A percentile compares a stretch with the other conserved stretches of the same genome.
These are phyloP conservation scores for Blastomyces emzantsi DNA, from an alignment of 2,329 filamentous ascomycete genomes.

Conservation along the genomic window DNA sequence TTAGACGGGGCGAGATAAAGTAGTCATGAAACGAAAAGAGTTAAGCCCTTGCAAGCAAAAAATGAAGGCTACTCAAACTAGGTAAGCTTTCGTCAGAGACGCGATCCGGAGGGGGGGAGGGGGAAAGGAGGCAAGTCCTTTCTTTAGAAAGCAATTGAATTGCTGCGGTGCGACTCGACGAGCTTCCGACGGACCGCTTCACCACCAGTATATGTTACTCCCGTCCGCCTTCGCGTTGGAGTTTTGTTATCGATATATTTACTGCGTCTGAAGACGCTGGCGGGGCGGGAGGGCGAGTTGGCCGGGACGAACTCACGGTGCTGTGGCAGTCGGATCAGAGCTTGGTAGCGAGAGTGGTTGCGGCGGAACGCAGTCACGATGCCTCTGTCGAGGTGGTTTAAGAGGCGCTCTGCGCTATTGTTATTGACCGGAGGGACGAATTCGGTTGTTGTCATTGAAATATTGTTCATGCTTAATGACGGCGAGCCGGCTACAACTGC, in stretches of 20 bases:
- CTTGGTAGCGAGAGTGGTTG: slow-evolving; percentile 44
- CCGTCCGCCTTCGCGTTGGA: slow-evolving; percentile 34
- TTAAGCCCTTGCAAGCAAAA: not conserved
- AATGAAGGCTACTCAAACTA: not conserved
- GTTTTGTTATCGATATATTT: slow-evolving; percentile 33
- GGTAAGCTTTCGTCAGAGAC: not conserved
- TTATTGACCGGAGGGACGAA: not conserved
- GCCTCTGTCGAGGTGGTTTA: slow-evolving; percentile 60
- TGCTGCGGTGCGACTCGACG: slow-evolving; percentile 35
- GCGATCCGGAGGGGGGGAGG: not conserved
- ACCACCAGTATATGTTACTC: slow-evolving; percentile 30
- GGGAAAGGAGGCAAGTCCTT: not conserved
- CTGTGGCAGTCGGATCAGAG: slow-evolving; percentile 41
- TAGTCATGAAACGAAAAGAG: not conserved
- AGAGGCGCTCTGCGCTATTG: slow-evolving; percentile 41
- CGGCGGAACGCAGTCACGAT: slow-evolving; percentile 70
- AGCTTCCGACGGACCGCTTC: slow-evolving; percentile 38
- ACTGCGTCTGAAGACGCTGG: slow-evolving; percentile 37
- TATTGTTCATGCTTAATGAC: not conserved
- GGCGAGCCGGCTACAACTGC: slow-evolving; percentile 42
- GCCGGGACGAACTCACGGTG: slow-evolving; percentile 39
- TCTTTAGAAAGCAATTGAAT: slow-evolving; percentile 29
- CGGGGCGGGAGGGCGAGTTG: slow-evolving; percentile 35
- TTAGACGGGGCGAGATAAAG: too few species aligned
- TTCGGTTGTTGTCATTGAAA: slow-evolving; percentile 6